A percentile compares a stretch with the other conserved stretches of the same genome.
Evolutionary conservation across 768 basidiomycete species (phyloP).

Genomic region (Boletellus ananas): DNA sequence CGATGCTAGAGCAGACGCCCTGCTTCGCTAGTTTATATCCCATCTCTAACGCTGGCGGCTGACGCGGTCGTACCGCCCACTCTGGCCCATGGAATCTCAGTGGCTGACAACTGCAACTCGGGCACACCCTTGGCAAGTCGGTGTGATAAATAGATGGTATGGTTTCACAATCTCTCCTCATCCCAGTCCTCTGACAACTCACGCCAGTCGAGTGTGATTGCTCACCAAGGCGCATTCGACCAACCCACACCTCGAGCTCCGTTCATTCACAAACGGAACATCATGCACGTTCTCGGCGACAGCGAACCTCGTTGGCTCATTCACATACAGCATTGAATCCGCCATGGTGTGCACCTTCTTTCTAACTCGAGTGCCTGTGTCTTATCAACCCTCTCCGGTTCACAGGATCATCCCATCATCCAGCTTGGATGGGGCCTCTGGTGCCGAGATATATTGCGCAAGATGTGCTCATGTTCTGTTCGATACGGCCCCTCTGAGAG

Average conservation of each 20-base stretch:
- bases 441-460: neutral
- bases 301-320: neutral
- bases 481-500: neutral
- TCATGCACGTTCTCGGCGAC: neutral
- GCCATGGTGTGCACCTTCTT: neutral
- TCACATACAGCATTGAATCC: neutral
- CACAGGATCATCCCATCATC: constrained; percentile 1
- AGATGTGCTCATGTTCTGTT: neutral
- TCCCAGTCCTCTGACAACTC: neutral
- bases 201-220: neutral
- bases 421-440: neutral
- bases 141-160: neutral
- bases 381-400: neutral
- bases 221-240: neutral
- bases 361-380: neutral
- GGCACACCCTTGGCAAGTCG: neutral
- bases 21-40: constrained; percentile 14
- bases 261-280: neutral
- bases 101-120: constrained; percentile 15
- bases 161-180: neutral
- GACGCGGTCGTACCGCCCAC: constrained; percentile 7
- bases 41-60: constrained; percentile 16
- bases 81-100: neutral
- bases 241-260: neutral
- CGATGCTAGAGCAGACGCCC: neutral